Percentiles rank a stretch among this genome's conserved stretches.
phyloP scores from a whole-genome alignment of 1,284 basidiomycete genomes.

The Prillingera fragicola region DNA sequence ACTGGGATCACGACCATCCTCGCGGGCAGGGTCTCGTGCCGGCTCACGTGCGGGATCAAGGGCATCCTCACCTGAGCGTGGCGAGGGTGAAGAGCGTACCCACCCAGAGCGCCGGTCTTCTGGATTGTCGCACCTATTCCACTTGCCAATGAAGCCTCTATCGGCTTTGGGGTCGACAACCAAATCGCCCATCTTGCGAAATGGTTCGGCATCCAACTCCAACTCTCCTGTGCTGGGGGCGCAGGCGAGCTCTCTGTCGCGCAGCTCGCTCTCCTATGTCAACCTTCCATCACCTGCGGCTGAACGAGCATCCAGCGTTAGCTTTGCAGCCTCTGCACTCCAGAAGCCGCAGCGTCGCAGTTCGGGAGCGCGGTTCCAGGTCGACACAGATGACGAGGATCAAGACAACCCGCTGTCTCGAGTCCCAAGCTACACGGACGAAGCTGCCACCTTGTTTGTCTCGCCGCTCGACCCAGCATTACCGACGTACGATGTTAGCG shows the following conservation, averaged over 20 bases:
- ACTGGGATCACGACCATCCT: slow-evolving; percentile 41
- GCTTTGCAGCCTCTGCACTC: slow-evolving; percentile 9
- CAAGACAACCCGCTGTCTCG: slow-evolving; percentile 46
- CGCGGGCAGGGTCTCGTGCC: slow-evolving; percentile 43
- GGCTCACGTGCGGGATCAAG: slow-evolving; percentile 51
- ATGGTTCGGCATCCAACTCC: slow-evolving; percentile 1
- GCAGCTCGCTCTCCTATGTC: slow-evolving; percentile 14
- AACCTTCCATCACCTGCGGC: slow-evolving; percentile 6
- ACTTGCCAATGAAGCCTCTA: slow-evolving; percentile 20
- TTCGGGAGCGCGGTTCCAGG: slow-evolving; percentile 3
- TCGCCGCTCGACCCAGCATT: slow-evolving; percentile 72
- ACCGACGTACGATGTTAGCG: slow-evolving; percentile 71
- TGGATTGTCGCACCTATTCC: slow-evolving; percentile 18
- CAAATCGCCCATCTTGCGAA: slow-evolving; percentile 20
- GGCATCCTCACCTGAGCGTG: slow-evolving; percentile 47
- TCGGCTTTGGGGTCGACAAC: slow-evolving; percentile 4
- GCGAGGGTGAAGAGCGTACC: slow-evolving; percentile 1
- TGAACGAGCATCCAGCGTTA: slow-evolving; percentile 1
- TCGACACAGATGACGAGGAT: not conserved
- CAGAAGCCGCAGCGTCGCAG: not conserved
- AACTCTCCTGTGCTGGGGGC: slow-evolving; percentile 5
- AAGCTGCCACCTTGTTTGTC: slow-evolving; percentile 46
- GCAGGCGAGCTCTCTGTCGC: slow-evolving; percentile 3
- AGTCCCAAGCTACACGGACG: slow-evolving; percentile 74
- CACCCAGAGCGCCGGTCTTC: not conserved